Evolutionary conservation across 1,139 yeast genomes (phyloP), one percentile per base, ranked within the genome.

Genomic region (Kurtzmaniella natalensis): DNA sequence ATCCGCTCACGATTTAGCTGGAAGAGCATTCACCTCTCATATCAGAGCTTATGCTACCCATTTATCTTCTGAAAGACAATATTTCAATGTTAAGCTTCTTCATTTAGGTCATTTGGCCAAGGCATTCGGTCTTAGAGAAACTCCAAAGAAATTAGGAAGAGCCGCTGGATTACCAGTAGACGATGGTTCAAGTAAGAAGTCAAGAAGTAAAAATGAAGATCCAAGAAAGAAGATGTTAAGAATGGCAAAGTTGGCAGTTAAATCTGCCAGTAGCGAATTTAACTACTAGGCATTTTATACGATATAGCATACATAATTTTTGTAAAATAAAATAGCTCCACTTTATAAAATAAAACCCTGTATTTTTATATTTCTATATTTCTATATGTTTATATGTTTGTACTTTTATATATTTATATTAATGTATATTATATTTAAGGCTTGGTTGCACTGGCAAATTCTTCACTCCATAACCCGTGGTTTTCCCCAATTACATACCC

Each of bases 21-120:
- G 74, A 11, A 76, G 79, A 48, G 97, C 86, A 2, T 92, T 86
- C 52, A 78, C 84, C 7, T 82, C 95, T 41, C 97, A 92, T 56
- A 69, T 92, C 28, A 72, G 97, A 51, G 98, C 98, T 0, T 92
- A 92, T 53, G 87, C 98, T n/a, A 92, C 99, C 0, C 99, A 92
- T 64, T 74, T 87, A 41, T 66, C 89, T 0, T 52, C 78, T 1
- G 98, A 94, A 56, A 75, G 92, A 50, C 72, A 69, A 29, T 78
- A 73, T 42, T 92, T 92, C 65, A 88, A 86, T 50, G 78, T 92
- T 21, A 84, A 83, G 48, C 63, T 71, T 26, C 64, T 94, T 39
- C 99, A 92, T 68, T 65, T 94, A 46, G 99, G 98, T 17, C 98
- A 92, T 64, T 66, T 94, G 48, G 97, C 97, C 15, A 92, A 92